Percentiles rank a stretch among this genome's conserved stretches.
Conservation (phyloP, 108 stramenopile genomes). For the Skeletonema costatum region DNA sequence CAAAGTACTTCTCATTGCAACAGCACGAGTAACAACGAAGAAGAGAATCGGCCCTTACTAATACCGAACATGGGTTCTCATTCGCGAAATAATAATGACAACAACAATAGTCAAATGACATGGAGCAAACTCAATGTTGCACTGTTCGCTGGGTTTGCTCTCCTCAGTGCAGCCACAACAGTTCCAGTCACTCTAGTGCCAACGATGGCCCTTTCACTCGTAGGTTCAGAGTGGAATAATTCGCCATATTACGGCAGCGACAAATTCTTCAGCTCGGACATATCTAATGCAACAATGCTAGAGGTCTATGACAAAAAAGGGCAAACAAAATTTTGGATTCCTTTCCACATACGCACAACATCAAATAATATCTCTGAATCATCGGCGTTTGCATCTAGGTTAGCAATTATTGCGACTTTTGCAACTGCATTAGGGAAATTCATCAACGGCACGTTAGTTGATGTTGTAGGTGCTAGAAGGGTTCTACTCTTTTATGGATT, state of each 20-base stretch:
- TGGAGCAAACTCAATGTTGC: slow-evolving; percentile 76
- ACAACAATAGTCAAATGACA: slow-evolving; percentile 17
- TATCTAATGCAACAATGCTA: slow-evolving; percentile 8
- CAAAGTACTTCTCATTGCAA: too few species aligned
- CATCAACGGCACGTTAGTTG: slow-evolving; percentile 71
- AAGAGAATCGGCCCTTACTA: background rate
- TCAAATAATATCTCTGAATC: slow-evolving; percentile 14
- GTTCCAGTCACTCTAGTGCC: slow-evolving; percentile 67
- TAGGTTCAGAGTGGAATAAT: slow-evolving; percentile 26
- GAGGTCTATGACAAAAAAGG: slow-evolving; percentile 45
- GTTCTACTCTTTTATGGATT: slow-evolving; percentile 52
- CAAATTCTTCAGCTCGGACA: background rate
- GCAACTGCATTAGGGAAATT: slow-evolving; percentile 80
- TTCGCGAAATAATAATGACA: background rate
- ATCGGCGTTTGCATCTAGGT: slow-evolving; percentile 63
- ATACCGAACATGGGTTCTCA: background rate
- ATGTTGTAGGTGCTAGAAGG: slow-evolving; percentile 74
- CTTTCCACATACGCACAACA: slow-evolving; percentile 32
- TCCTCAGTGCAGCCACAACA: slow-evolving; percentile 65
- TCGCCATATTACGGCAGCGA: slow-evolving; percentile 12
- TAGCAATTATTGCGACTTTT: slow-evolving; percentile 65
- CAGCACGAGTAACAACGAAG: background rate
- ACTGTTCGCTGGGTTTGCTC: slow-evolving; percentile 53
- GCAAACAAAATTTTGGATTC: slow-evolving; percentile 39
- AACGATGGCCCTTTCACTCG: slow-evolving; percentile 58